Evolutionary conservation across 73 alveolate species (phyloP).

Genomic region (Diophrys appendiculata): DNA sequence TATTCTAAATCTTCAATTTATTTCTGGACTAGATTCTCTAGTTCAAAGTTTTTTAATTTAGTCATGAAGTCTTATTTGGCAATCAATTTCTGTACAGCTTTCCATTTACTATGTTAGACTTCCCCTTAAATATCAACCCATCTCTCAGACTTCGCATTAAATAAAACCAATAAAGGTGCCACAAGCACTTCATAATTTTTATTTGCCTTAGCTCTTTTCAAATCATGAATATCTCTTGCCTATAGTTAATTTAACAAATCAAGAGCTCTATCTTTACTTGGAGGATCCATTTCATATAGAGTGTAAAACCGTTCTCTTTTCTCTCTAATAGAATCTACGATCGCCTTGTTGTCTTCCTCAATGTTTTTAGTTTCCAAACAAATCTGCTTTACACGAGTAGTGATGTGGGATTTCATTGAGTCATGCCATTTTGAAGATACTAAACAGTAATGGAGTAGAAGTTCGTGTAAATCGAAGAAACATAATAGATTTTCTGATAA

Average conservation of each 20-base stretch:
- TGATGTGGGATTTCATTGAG: constrained; percentile 26
- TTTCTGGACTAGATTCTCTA: constrained; percentile 75
- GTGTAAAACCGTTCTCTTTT: constrained; percentile 65
- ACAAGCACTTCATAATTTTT: constrained; percentile 71
- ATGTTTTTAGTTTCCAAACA: constrained; percentile 64
- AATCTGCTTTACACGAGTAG: constrained; percentile 21
- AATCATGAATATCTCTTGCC: constrained; percentile 58
- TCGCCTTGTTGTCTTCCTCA: constrained; percentile 70
- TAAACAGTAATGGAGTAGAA: too few relatives aligned
- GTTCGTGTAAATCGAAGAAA: too few relatives aligned
- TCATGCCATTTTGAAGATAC: constrained; percentile 9
- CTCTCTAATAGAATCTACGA: constrained; percentile 59
- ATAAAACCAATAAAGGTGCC: constrained; percentile 72
- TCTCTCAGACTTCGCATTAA: constrained; percentile 60
- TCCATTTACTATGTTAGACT: constrained; percentile 57
- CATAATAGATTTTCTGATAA: background rate
- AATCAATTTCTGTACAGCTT: constrained; percentile 67
- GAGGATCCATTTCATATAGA: constrained; percentile 71
- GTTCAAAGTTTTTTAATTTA: constrained; percentile 75
- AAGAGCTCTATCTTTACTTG: constrained; percentile 73
- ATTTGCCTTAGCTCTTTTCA: constrained; percentile 64
- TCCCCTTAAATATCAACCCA: constrained; percentile 66
- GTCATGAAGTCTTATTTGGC: constrained; percentile 60
- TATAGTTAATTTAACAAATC: constrained; percentile 59
- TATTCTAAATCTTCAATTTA: constrained; percentile 52